Evolutionary conservation across 2,329 filamentous ascomycete genomes (phyloP), one percentile per base, ranked within the genome.

Genomic region (Teratosphaeria zuluensis): DNA sequence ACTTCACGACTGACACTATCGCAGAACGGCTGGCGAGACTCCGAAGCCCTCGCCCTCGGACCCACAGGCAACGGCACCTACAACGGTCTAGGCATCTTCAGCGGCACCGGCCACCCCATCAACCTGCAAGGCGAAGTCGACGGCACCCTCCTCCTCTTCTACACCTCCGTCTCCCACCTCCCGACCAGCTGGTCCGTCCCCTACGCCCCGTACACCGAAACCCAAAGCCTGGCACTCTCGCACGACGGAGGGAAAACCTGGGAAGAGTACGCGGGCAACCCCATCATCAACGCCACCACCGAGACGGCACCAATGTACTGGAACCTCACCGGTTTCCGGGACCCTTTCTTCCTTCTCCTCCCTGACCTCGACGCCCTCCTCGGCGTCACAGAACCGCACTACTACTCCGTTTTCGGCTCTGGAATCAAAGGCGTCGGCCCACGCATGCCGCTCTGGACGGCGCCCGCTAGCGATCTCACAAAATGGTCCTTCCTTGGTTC

Each of bases 51-150:
- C 62, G 63, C 71, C 58, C 24, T 79, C 7, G 73, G 70, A 4
- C 75, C 76, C 7, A 71, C 72, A 14, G 75, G 74, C 57, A 69
- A 72, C 58, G 72, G 71, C 48, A 69, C 70, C 7, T 81, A 82
- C 64, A 77, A 82, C 58, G 72, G 76, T 1, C 70, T 81, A 12
- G 80, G 80, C 0, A 77, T 81, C 33, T 82, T 82, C 66, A 79
- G 76, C 4, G 80, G 80, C 3, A 79, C 77, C 42, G 73, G 75
- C 3, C 75, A 77, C 61, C 76, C 80, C 1, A 76, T 79, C 7
- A 80, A 80, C 12, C 66, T 78, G 0, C 63, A 74, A 3, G 79
- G 78, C 33, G 73, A 78, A 58, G 64, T 72, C 46, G 73, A 79
- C 61, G 77, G 76, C 46, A 76, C 76, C 5, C 71, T 80, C 1